phyloP scores from a whole-genome alignment of 2,329 filamentous ascomycete genomes.

The Pseudocercospora eumusae region DNA sequence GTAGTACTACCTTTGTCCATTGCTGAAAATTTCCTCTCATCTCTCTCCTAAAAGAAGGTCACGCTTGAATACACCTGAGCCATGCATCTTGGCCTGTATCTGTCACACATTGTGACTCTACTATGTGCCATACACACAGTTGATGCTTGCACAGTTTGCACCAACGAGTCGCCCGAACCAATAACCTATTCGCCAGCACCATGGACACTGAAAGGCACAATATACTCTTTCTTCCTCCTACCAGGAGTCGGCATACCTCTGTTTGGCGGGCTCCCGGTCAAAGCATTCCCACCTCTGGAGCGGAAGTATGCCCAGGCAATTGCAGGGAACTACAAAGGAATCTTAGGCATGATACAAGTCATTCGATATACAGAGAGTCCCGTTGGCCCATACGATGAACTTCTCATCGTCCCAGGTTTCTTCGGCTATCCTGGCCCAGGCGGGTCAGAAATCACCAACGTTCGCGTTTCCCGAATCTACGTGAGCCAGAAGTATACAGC shows the following conservation, averaged over 20 bases:
- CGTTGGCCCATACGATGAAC: conserved; percentile 29
- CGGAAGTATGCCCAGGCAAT: conserved; percentile 17
- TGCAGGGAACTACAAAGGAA: conserved; percentile 20
- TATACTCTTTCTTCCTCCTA: conserved; percentile 22
- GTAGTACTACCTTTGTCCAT: neutral
- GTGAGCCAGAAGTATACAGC: conserved; percentile 28
- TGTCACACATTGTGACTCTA: neutral
- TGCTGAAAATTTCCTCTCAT: neutral
- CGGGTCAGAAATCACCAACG: conserved; percentile 13
- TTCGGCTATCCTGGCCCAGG: conserved; percentile 19
- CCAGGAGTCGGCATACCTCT: conserved; percentile 17
- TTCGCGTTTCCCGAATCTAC: conserved; percentile 26
- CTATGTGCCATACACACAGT: neutral
- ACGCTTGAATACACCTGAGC: neutral
- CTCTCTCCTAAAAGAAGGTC: neutral
- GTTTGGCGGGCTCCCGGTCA: conserved; percentile 12
- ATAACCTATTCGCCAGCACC: conserved; percentile 17
- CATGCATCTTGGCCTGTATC: neutral
- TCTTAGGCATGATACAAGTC: conserved; percentile 28
- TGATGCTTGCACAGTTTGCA: conserved; percentile 21
- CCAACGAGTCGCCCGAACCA: conserved; percentile 25
- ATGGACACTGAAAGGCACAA: conserved; percentile 25
- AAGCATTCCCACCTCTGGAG: conserved; percentile 23
- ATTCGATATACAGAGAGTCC: conserved; percentile 29
- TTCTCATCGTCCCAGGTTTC: conserved; percentile 26